Evolutionary conservation across 495 filamentous ascomycete genomes (phyloP).

Genomic region (Penicilliopsis zonata): DNA sequence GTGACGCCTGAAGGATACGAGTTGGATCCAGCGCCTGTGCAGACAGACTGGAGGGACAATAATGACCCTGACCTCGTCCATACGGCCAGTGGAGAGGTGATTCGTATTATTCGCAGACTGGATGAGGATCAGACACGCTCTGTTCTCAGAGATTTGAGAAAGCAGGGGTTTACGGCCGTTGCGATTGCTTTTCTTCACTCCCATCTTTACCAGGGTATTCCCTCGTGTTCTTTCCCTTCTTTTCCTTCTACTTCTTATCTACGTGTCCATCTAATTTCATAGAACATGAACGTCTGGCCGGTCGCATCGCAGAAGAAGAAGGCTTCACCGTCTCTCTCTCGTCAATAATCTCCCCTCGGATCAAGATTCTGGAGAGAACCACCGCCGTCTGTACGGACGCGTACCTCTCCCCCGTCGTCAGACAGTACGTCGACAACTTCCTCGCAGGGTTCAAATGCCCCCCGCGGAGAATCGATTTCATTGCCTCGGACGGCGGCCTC

Average conservation of each 20-base stretch:
- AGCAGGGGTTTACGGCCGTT: constrained; percentile 26
- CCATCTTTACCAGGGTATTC: no score
- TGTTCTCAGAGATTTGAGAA: constrained; percentile 22
- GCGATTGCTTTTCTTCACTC: constrained; percentile 36
- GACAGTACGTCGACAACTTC: constrained; percentile 78
- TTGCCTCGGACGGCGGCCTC: constrained; percentile 38
- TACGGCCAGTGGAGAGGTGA: constrained; percentile 16
- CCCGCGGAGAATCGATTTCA: constrained; percentile 24
- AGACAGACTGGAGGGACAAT: constrained; percentile 7
- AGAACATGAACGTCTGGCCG: constrained; percentile 13
- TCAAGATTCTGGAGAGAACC: constrained; percentile 49
- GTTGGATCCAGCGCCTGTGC: constrained; percentile 18
- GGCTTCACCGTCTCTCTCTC: constrained; percentile 42
- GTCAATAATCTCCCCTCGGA: constrained; percentile 66
- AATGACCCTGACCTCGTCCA: background rate
- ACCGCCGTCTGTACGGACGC: constrained; percentile 87
- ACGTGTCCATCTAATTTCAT: no score
- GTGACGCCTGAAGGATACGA: constrained; percentile 60
- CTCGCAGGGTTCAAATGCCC: constrained; percentile 44
- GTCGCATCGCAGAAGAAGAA: constrained; percentile 15
- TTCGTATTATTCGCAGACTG: constrained; percentile 26
- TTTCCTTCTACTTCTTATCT: no score
- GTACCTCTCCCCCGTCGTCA: constrained; percentile 83
- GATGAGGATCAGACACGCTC: constrained; percentile 11
- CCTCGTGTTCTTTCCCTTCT: no score